Percentiles rank a stretch among this genome's conserved stretches.
These are phyloP conservation scores for Pythium apleroticum DNA, from an alignment of 352 stramenopile genomes.

Conservation along the genomic window DNA sequence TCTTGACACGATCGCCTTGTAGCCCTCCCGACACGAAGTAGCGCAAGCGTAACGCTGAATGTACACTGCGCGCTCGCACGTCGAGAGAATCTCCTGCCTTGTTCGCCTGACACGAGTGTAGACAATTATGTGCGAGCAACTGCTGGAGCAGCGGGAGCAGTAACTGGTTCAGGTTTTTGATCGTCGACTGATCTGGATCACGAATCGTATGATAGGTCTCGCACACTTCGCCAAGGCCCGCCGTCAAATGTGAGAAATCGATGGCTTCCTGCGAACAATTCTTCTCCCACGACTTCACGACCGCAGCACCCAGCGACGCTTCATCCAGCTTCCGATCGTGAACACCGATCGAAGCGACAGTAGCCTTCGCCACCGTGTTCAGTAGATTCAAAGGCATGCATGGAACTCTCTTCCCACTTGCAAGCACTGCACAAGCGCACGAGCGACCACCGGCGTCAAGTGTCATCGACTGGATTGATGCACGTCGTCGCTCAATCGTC, in stretches of 20 bases:
- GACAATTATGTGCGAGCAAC: constrained; percentile 7
- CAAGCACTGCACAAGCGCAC: constrained; percentile 18
- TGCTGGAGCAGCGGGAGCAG: constrained; percentile 17
- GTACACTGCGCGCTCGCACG: constrained; percentile 48
- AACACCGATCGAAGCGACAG: constrained; percentile 22
- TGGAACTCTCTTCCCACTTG: constrained; percentile 1
- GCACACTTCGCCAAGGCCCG: constrained; percentile 14
- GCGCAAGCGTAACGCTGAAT: constrained; percentile 65
- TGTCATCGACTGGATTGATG: constrained; percentile 1
- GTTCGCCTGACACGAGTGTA: constrained; percentile 17
- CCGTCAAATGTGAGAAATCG: constrained; percentile 12
- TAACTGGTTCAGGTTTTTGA: constrained; percentile 23
- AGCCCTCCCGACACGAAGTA: constrained; percentile 12
- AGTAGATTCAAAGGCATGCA: constrained; percentile 20
- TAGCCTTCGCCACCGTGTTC: constrained; percentile 2
- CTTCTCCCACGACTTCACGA: constrained; percentile 13
- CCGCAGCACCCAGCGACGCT: constrained; percentile 1
- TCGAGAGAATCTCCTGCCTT: constrained; percentile 10
- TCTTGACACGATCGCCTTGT: background rate
- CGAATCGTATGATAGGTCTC: constrained; percentile 16
- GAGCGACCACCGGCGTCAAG: background rate
- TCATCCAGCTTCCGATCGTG: constrained; percentile 23
- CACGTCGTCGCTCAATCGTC: constrained; percentile 34
- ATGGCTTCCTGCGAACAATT: constrained; percentile 5
- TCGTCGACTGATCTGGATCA: constrained; percentile 20